phyloP scores from a whole-genome alignment of 2,329 filamentous ascomycete genomes.

The Colletotrichum sp. region DNA sequence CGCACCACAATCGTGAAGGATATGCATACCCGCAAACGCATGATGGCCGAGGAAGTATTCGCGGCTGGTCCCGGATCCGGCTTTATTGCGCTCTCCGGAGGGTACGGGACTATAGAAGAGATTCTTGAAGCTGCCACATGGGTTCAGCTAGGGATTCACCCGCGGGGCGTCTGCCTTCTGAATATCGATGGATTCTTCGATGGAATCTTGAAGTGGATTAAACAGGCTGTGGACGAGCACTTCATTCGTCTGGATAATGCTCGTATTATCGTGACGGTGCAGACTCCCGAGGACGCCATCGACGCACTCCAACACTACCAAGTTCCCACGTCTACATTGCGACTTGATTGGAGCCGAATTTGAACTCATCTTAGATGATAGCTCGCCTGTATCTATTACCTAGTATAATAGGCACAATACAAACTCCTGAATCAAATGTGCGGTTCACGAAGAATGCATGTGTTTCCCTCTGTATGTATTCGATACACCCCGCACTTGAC shows the following conservation, averaged over 20 bases:
- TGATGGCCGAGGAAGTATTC: constrained; percentile 91
- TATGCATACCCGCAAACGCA: constrained; percentile 94
- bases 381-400: accelerated
- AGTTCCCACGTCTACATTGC: constrained; percentile 75
- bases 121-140: constrained; percentile 89
- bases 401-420: neutral
- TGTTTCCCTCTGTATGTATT: too few relatives aligned
- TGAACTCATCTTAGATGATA: accelerated
- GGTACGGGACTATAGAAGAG: constrained; percentile 96
- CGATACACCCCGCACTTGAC: too few relatives aligned
- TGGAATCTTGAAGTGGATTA: constrained; percentile 82
- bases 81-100: constrained; percentile 87
- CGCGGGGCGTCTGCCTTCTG: constrained; percentile 76
- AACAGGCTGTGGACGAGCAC: constrained; percentile 71
- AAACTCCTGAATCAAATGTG: neutral
- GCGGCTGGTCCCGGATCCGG: constrained; percentile 81
- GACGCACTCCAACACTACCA: constrained; percentile 74
- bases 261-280: constrained; percentile 76
- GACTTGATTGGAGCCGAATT: constrained; percentile 72
- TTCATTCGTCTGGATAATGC: too few relatives aligned
- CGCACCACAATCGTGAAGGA: constrained; percentile 87
- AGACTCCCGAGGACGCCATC: constrained; percentile 74
- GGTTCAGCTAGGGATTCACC: constrained; percentile 96
- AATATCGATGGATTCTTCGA: constrained; percentile 95
- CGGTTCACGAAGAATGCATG: too few relatives aligned